Conservation (phyloP, 306 rosid genomes). For the Abrus pulchellus region DNA sequence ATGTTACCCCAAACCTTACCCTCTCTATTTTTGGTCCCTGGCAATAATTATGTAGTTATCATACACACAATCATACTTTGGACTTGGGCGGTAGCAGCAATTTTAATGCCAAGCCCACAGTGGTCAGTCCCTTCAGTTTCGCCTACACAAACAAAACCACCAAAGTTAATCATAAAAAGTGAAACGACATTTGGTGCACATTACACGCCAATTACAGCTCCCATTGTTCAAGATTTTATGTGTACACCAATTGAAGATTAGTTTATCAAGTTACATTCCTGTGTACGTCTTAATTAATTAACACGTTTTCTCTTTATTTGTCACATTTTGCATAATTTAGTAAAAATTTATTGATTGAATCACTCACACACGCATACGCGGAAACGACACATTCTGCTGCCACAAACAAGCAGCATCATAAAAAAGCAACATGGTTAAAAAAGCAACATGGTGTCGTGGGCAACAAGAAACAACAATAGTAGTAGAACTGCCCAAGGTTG, state of each 20-base stretch:
- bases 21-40: neutral
- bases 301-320: constrained; percentile 2
- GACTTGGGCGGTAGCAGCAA: neutral
- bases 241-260: neutral
- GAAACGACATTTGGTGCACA: neutral
- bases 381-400: constrained; percentile 41
- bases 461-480: constrained; percentile 49
- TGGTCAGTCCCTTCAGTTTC: constrained; percentile 2
- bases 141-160: neutral
- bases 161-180: neutral
- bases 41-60: neutral
- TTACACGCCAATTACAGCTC: neutral
- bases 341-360: constrained; percentile 16
- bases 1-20: neutral
- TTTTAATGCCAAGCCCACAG: neutral
- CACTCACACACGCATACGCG: constrained; percentile 42
- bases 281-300: neutral
- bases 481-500: constrained; percentile 45
- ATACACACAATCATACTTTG: neutral
- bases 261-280: neutral
- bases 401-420: constrained; percentile 6
- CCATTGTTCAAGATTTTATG: neutral
- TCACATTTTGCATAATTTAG: neutral
- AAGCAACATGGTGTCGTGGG: constrained; percentile 31
- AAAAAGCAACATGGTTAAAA: constrained; percentile 1